Evolutionary conservation across 805 yeast species (phyloP).

Genomic region (Kluyveromyces dobzhanskii): DNA sequence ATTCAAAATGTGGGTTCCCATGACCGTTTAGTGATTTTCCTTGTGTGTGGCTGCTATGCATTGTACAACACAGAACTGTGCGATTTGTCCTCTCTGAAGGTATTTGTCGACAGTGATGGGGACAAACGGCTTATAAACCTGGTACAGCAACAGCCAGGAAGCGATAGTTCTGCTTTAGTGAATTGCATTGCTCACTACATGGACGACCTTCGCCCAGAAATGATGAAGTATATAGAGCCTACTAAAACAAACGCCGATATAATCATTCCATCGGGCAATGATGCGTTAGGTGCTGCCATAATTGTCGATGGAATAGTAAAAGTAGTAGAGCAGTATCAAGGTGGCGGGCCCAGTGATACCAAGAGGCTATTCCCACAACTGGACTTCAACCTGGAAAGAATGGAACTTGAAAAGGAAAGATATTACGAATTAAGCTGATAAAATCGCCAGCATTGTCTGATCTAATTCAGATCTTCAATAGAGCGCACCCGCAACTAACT

Average conservation of each 20-base stretch:
- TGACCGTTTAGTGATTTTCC: conserved; percentile 26
- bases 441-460: too few relatives aligned
- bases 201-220: conserved; percentile 25
- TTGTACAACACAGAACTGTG: conserved; percentile 54
- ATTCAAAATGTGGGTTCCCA: conserved; percentile 7
- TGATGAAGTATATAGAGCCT: conserved; percentile 24
- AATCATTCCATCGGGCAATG: conserved; percentile 25
- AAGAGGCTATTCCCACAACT: conserved; percentile 15
- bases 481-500: too few relatives aligned
- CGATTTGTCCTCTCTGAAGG: conserved; percentile 49
- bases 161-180: conserved; percentile 14
- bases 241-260: conserved; percentile 25
- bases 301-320: conserved; percentile 27
- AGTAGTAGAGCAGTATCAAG: conserved; percentile 19
- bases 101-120: conserved; percentile 77
- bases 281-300: conserved; percentile 21
- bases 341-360: conserved; percentile 4
- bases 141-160: conserved; percentile 33
- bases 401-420: conserved; percentile 26
- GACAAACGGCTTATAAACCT: conserved; percentile 79
- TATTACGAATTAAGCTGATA: conserved; percentile 20
- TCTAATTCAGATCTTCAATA: too few relatives aligned
- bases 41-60: conserved; percentile 77
- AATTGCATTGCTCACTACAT: conserved; percentile 20
- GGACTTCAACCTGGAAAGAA: conserved; percentile 24